Base-by-base conservation (phyloP, 257 asterid genomes). In the Solanum ossicruentum region DNA sequence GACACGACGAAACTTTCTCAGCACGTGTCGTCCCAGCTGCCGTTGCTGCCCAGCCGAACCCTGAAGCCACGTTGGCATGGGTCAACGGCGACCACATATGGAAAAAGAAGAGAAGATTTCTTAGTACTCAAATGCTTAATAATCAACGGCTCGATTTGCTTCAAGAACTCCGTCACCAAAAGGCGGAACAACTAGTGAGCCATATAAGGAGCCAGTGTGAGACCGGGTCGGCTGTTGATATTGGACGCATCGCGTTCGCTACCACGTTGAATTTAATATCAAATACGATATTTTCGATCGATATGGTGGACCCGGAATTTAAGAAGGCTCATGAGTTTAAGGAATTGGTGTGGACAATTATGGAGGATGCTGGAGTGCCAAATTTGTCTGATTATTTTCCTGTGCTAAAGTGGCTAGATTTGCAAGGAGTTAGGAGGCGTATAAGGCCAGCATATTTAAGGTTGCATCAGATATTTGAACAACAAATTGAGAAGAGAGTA, bases 1-100 rank as follows among this genome's bases (percentile, higher is more conserved):
- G 58, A 78, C 82, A 84, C 57, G 86, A 84, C 15, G 60, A 84
- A 54, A 77, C 56, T 10, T 84, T 84, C 82, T 80, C 83, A 47
- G 87, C 82, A 1, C 82, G 82, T 5, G 15, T 51, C 1, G 23
- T 75, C 20, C 61, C 82, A 0, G 45, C 13, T 5, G 82, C 61
- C 7, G 61, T 75, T 6, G 45, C 82, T 6, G 45, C 82, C 3
- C 61, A 75, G 21, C 82, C 82, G 1, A 75, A 75, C 23, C 82
- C 43, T 7, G 82, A 75, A 75, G 45, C 21, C 13, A 75, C 82
- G 39, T 8, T 75, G 12, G 82, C 82, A 75, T 75, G 82, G 82
- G 43, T 75, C 12, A 75, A 49, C 45, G 82, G 82, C 0, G 82
- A 49, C 23, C 60, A 75, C 9, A 21, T 6, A 23, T 83, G 85